Evolutionary conservation across 305 asterid genomes (phyloP).

Genomic region (Fraxinus greggii): DNA sequence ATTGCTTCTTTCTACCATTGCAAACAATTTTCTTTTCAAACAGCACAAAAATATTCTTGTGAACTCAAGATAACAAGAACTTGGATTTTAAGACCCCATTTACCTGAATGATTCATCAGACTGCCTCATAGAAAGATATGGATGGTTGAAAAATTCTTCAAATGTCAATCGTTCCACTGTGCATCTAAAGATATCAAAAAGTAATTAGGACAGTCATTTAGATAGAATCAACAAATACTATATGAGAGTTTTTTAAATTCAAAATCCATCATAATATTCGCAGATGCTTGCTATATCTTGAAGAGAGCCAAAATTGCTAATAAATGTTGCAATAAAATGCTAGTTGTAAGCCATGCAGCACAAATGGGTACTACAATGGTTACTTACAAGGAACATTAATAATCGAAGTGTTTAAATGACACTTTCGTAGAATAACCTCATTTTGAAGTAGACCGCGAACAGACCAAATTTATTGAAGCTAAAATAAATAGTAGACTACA

Average conservation of each 20-base stretch:
- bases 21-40: constrained; percentile 4
- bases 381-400: background rate
- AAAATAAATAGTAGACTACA: background rate
- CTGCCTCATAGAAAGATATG: constrained; percentile 63
- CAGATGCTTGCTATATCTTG: background rate
- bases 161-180: constrained; percentile 91
- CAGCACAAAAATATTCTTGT: constrained; percentile 8
- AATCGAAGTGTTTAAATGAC: background rate
- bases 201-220: background rate
- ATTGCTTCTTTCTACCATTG: constrained; percentile 41
- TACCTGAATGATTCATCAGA: constrained; percentile 58
- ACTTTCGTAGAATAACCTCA: background rate
- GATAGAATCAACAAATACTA: background rate
- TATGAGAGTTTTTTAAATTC: background rate
- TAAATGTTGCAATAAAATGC: background rate
- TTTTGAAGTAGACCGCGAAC: background rate
- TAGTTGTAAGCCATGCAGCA: constrained; percentile 4
- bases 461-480: background rate
- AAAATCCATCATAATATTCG: background rate
- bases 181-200: constrained; percentile 17
- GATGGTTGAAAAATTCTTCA: constrained; percentile 92
- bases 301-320: background rate
- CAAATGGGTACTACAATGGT: background rate
- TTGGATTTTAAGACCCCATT: constrained; percentile 20
- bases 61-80: constrained; percentile 23